Base-by-base conservation (phyloP, 2,329 filamentous ascomycete species). In the Rhytidhysteron rufulum region DNA sequence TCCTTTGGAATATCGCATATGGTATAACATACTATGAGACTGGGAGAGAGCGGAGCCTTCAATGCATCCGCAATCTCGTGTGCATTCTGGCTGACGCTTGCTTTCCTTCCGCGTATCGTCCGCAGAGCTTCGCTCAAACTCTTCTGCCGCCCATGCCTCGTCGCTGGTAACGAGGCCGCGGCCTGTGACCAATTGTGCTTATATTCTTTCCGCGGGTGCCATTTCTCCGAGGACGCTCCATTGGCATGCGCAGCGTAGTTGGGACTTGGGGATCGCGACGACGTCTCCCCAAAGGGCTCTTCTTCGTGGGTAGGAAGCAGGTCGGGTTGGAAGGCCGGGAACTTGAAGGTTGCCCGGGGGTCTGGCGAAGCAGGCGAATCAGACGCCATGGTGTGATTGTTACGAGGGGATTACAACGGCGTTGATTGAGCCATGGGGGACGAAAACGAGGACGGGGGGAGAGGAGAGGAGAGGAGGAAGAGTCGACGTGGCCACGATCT, bases 51-150 rank as follows among this genome's bases (percentile, higher is more conserved):
- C 4, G 93, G 93, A 29, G 90, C 91, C 59, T 85, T 87, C 44
- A 98, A 77, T 38, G 90, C 89, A 65, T 93, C 88, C 32, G 89
- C 90, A 55, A 98, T 81, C 67, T 97, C 91, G 45, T 94, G 88
- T 40, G 89, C 90, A 68, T 95, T 95, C 62, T 91, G 87, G 69
- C 83, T 90, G 55, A 96, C 83, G 64, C 90, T 97, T 37, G 80
- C 87, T 55, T 84, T 87, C 55, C 89, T 78, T 27, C 79, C 83
- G 50, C 88, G 77, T 54, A 96, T 91, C 3, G 82, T 89, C 53
- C 80, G 82, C 50, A 96, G 79, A n/a, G 91, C 88, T 66, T 95
- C 88, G 56, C 82, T 83, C 53, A 96, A 78, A 67, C 89, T 95
- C 75, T 91, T 94, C 62, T 93, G 88, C 49, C 85, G 75, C 15